A percentile compares a stretch with the other conserved stretches of the same genome.
phyloP scores from a whole-genome alignment of 768 basidiomycete genomes.

The Amanita polypyramis region DNA sequence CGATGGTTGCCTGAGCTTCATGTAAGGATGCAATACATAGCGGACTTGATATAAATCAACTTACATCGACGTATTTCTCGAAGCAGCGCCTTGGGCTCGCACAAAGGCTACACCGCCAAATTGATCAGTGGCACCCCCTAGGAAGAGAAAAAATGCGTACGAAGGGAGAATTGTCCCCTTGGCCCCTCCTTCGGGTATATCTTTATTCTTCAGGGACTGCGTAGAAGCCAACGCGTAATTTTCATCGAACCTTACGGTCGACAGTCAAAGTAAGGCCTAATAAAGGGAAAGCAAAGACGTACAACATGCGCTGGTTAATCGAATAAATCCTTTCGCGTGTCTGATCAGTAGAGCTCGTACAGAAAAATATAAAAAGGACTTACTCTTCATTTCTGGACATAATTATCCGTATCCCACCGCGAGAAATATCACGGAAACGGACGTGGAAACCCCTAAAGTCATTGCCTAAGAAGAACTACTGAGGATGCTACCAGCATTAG shows the following conservation, averaged over 20 bases:
- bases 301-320: constrained; percentile 88
- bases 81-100: constrained; percentile 81
- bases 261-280: no score
- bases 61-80: constrained; percentile 95
- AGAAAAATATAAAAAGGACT: neutral
- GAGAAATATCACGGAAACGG: constrained; percentile 92
- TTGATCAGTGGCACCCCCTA: neutral
- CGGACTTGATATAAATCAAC: constrained; percentile 15
- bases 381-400: constrained; percentile 90
- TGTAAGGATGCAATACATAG: constrained; percentile 5
- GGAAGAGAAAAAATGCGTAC: constrained; percentile 26
- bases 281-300: constrained; percentile 12
- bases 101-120: constrained; percentile 42
- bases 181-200: constrained; percentile 94
- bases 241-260: constrained; percentile 68
- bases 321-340: constrained; percentile 65
- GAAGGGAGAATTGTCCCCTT: constrained; percentile 96
- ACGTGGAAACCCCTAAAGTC: constrained; percentile 93
- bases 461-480: constrained; percentile 34
- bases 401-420: constrained; percentile 94
- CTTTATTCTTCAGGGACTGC: constrained; percentile 93
- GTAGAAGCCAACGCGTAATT: constrained; percentile 95
- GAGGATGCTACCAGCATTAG: neutral
- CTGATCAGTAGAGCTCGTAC: neutral
- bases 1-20: constrained; percentile 59